These are phyloP conservation scores for Colletotrichum sublineola DNA, from an alignment of 2,329 filamentous ascomycete genomes.

Conservation along the genomic window DNA sequence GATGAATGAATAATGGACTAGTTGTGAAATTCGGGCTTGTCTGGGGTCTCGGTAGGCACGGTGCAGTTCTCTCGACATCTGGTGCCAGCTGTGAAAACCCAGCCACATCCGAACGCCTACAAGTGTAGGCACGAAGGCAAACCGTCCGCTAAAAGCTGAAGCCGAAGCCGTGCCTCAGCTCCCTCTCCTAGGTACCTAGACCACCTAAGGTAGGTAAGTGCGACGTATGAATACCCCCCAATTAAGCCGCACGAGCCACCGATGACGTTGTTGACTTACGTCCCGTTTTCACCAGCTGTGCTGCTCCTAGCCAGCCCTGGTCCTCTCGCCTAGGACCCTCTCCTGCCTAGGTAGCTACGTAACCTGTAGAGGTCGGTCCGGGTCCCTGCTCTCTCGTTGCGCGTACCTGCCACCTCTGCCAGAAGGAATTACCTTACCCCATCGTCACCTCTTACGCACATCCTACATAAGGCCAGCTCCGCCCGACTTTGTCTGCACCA, in stretches of 20 bases:
- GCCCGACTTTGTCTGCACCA: conserved; percentile 19
- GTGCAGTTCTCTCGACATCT: conserved; percentile 2
- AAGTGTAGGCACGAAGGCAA: neutral
- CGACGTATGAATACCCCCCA: neutral
- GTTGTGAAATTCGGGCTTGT: neutral
- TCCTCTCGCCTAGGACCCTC: conserved; percentile 26
- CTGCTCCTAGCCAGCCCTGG: conserved; percentile 22
- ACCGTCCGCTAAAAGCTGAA: neutral
- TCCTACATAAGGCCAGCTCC: conserved; percentile 43
- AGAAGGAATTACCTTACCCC: conserved; percentile 22
- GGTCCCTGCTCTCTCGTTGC: conserved; percentile 14
- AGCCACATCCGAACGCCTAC: conserved; percentile 1
- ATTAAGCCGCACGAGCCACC: conserved; percentile 40
- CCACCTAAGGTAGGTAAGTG: neutral
- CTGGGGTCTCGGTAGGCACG: neutral
- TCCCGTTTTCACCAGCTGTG: conserved; percentile 16
- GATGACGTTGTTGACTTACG: conserved; percentile 45
- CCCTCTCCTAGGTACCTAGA: neutral
- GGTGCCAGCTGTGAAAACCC: conserved; percentile 3
- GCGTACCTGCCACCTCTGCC: conserved; percentile 40
- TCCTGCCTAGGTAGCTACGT: conserved; percentile 22
- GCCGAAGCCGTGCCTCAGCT: conserved; percentile 21
- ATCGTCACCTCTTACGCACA: conserved; percentile 40
- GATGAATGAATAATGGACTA: conserved; percentile 26
- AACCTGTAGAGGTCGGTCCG: conserved; percentile 7